Evolutionary conservation across 805 yeast genomes (phyloP), one percentile per base, ranked within the genome.

Genomic region (Crinitomyces ghanaensis): DNA sequence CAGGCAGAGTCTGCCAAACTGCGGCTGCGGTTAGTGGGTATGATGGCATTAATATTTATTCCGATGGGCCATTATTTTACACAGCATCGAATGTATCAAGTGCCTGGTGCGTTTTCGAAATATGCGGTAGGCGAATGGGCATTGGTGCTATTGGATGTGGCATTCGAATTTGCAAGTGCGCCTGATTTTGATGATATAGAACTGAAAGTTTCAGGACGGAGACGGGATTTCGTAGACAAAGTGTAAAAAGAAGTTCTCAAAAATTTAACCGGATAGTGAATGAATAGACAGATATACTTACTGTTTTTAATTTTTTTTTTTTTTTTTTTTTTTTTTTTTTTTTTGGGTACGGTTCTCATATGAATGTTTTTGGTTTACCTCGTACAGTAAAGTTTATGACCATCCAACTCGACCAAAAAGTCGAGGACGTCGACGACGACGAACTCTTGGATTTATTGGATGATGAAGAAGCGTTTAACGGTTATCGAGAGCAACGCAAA

Each of bases 61-160:
- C 91, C 93, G 2, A 64, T 82, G 56, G 60, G 80, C 13, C 81
- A 81, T 51, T 72, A 77, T 64, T 82, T 74, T 48, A 72, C 80
- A 27, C 84, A 80, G 49, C 93, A 82, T 53, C 78, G 78, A 48
- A 80, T 83, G 16, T 76, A 78, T 42, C 69, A 65, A 31, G 60
- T 69, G 28, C 65, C 86, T 0, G 93, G 93, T 9, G 86, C 93
- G 1, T 82, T 81, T 48, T 79, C 93, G 0, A 65, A 74, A 28
- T 82, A 81, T 49, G 88, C 93, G 0, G 75, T 77, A 47, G 74
- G 78, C 44, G 94, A 82, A 56, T 83, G 94, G 94, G 55, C 74
- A 0, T 60, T 82, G 49, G 77, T 82, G 34, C 46, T 80, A 19
- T 61, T 81, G 30, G 94, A 83, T 46, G 60, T 83, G 12, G 70